Evolutionary conservation across 768 basidiomycete species (phyloP), one percentile per base, ranked within the genome.

Genomic region (Mycena indigotica): DNA sequence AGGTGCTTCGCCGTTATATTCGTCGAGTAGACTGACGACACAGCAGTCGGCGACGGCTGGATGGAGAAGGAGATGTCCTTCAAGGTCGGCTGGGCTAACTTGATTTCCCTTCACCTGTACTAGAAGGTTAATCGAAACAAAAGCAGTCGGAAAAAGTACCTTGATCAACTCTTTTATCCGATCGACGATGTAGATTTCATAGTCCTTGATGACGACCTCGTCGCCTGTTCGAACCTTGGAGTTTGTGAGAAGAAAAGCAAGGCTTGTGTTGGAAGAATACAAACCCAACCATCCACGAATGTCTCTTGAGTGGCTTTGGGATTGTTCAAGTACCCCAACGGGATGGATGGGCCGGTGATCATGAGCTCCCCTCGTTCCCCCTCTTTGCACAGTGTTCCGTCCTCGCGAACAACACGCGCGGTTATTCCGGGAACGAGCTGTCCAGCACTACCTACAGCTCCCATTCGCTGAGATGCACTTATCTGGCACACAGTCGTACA

Each of bases 81-180:
- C 86, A 1, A 87, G 70, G 61, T 87, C 86, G 3, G 87, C 85
- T 1, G 86, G 85, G 3, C 84, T 84, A 3, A 88, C 86, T 67
- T 84, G 77, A 60, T 77, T 80, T 3, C 79, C 81, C 50, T 63
- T 63, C 48, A 63, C 62, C 61, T 63, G 28, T 46, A 15, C 15
- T n/a, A n/a, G n/a, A 44, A 21, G 8, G 41, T 44, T 19, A 44
- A 19, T 16, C 41, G 32, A 23, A 46, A 17, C 16, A 29, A 38
- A 45, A 55, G n/a, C 21, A 21, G 44, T 21, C 38, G 29, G 3
- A 17, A 17, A 28, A 53, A n/a, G 30, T 59, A 53, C 63, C 72
- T 91, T 89, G 71, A 89, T 77, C 53, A 88, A 83, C 76, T 90
- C 88, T 87, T 90, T 91, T 54, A 89, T 68, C 24, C 89, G 83